Evolutionary conservation across 2,329 filamentous ascomycete genomes (phyloP), one percentile per base, ranked within the genome.

Genomic region (Nectriaceae sp.): DNA sequence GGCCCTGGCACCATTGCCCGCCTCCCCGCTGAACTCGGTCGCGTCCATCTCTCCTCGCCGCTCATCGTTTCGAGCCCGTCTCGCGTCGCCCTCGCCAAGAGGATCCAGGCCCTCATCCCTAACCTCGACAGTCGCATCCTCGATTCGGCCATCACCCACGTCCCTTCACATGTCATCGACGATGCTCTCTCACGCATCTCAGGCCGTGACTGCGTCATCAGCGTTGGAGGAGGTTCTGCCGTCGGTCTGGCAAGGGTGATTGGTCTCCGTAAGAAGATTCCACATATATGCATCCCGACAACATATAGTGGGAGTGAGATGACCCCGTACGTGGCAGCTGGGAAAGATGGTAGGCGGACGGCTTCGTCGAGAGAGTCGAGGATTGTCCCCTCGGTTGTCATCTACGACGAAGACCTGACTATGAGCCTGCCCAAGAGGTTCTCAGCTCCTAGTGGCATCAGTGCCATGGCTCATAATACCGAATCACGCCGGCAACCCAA

Each of bases 201-300:
- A 5, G 67, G 66, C 4, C 76, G 77, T 16, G 84, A 87, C 62
- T 75, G 75, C 21, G 71, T 86, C 33, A 70, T 85, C 38, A 84
- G 79, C 35, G 79, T 87, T 50, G 84, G 84, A 4, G 82, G 83
- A 42, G 80, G 82, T 21, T 83, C 79, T 45, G 84, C 82, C 3
- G 80, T 83, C 44, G 81, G 80, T 2, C 65, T 87, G 19, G 80
- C 80, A 3, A 79, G 80, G 54, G 75, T 77, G 1, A 74, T 84
- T 44, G 74, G 73, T 40, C 67, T 77, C 40, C 72, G 76, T 36
- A 81, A 78, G 26, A 73, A 72, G 0, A 68, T 83, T 26, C 78
- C 77, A 18, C 80, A 84, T 58, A 75, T 84, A 37, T 82, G 78
- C 56, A 78, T 84, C 33, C 80, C 80, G 5, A 83, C 80, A 3